Evolutionary conservation across 208 protist genomes (phyloP), one percentile per base, ranked within the genome.

Genomic region (Acanthamoeba triangularis): DNA sequence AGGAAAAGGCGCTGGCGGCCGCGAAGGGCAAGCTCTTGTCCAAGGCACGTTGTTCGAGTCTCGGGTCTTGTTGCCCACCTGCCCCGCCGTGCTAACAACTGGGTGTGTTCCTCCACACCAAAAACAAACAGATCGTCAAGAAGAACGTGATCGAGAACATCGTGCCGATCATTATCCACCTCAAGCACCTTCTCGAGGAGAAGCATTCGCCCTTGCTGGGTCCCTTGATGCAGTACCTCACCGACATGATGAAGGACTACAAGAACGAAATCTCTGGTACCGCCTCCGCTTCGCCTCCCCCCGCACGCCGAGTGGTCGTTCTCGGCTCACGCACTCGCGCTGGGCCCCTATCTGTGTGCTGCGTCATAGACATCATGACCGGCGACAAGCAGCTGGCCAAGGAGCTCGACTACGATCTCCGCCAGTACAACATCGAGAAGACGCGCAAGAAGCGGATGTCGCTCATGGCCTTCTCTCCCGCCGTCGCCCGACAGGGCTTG

Each of bases 331-430:
- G 47, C 11, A 11, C 25, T 14, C 37, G 4, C 14, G 5, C 52
- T 37, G 1, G n/a, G n/a, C n/a, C n/a, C n/a, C n/a, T 49, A 13
- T 25, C 28, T 10, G 37, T 67, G 11, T 94, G 10, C 49, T 3
- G 59, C 30, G 6, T 93, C 3, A n/a, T n/a, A 72, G 97, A 97
- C 18, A 95, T 98, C 3, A 78, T 98, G 67, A 28, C 74, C 13
- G 93, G 59, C 18, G 87, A 98, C 47, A 69, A 93, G 47, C 96
- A 98, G 85, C 74, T 98, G 2, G 97, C 96, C 14, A 76, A 97
- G n/a, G 97, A 98, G 69, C 93, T 98, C 28, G 95, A 97, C 76
- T 97, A 96, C 63, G 97, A 98, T 59, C n/a, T 98, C 35, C n/a
- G 63, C 7, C 54, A 76, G n/a, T 90, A 90, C 80, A 65, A 65